These are phyloP conservation scores for Whalleya microplaca DNA, from an alignment of 2,329 filamentous ascomycete species.

Conservation along the genomic window DNA sequence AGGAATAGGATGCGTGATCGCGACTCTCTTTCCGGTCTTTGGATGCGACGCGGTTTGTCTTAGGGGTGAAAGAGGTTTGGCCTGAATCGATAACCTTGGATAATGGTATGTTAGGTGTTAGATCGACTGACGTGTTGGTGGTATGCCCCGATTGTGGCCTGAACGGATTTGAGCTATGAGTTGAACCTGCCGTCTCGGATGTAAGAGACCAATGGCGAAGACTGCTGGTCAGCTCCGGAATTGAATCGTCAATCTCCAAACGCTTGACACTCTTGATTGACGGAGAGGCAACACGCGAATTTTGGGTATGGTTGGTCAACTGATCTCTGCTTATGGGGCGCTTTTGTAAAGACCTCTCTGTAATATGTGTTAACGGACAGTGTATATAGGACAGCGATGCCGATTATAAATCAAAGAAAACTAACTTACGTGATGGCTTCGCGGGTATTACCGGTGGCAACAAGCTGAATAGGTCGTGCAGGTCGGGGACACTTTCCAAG, in stretches of 20 bases:
- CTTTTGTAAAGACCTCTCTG: slow-evolving; percentile 21
- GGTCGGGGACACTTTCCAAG: slow-evolving; percentile 26
- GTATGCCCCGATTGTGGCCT: slow-evolving; percentile 49
- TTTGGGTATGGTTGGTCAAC: slow-evolving; percentile 19
- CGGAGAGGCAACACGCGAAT: slow-evolving; percentile 30
- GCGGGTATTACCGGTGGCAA: slow-evolving; percentile 20
- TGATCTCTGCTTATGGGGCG: slow-evolving; percentile 14
- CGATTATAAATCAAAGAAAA: not conserved
- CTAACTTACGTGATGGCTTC: slow-evolving; percentile 30
- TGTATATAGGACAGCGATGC: not conserved
- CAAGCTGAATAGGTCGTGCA: slow-evolving; percentile 23
- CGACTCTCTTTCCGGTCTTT: slow-evolving; percentile 13
- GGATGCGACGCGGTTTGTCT: slow-evolving; percentile 1
- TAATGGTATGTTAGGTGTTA: slow-evolving; percentile 30
- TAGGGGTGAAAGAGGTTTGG: slow-evolving; percentile 8
- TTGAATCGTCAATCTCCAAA: slow-evolving; percentile 42
- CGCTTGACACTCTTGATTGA: slow-evolving; percentile 31
- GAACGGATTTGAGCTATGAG: slow-evolving; percentile 45
- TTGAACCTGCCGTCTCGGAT: slow-evolving; percentile 47
- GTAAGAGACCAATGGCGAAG: slow-evolving; percentile 47
- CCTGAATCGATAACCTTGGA: slow-evolving; percentile 17
- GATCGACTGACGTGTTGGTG: slow-evolving; percentile 49
- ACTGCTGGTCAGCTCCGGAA: slow-evolving; percentile 43
- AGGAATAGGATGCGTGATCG: slow-evolving; percentile 3
- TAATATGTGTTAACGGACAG: slow-evolving; percentile 19